These are phyloP conservation scores for Quercus lobata DNA, from an alignment of 331 rosid species.

Conservation along the genomic window DNA sequence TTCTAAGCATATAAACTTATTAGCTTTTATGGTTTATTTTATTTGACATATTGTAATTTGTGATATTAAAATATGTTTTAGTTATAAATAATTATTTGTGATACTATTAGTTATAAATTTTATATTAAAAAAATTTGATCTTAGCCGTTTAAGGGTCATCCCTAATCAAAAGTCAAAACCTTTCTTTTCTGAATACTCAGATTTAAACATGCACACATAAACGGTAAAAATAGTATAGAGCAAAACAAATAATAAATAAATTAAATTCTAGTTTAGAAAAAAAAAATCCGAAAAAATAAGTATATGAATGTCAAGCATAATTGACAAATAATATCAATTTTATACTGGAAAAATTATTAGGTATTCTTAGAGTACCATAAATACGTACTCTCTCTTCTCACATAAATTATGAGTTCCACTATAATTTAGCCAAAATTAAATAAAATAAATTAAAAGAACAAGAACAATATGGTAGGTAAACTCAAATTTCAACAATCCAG, in stretches of 20 bases:
- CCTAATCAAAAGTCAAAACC: neutral
- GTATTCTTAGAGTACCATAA: no score
- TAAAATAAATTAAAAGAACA: neutral
- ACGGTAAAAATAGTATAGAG: neutral
- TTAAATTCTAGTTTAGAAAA: neutral
- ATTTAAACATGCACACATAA: neutral
- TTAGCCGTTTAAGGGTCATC: no score
- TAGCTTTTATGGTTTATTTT: no score
- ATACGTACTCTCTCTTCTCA: fast-evolving
- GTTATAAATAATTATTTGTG: no score
- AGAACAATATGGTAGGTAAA: no score
- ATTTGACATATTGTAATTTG: no score
- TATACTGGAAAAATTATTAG: neutral
- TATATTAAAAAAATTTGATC: no score
- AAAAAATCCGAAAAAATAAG: neutral
- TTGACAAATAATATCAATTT: neutral
- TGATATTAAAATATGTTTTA: no score
- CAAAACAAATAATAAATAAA: neutral
- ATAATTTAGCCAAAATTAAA: neutral
- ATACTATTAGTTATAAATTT: no score
- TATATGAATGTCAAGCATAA: neutral
- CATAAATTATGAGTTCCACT: fast-evolving
- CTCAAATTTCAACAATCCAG: neutral
- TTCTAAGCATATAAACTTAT: no score
- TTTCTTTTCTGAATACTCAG: neutral